phyloP scores from a whole-genome alignment of 768 basidiomycete species.

The Rossbeevera mucosa region DNA sequence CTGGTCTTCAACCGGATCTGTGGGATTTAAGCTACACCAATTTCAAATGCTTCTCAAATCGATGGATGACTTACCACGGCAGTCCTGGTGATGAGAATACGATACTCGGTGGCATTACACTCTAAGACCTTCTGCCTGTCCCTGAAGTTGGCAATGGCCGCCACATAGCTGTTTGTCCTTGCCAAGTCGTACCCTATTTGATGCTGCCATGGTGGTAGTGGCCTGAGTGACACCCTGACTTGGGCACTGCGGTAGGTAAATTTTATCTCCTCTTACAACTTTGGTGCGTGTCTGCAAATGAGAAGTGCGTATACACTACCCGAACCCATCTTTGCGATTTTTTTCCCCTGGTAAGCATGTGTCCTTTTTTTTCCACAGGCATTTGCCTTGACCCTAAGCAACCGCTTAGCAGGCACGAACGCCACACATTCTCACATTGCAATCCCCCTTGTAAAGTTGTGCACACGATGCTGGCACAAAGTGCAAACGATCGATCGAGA shows the following conservation, averaged over 20 bases:
- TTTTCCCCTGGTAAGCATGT: neutral
- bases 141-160: neutral
- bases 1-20: conserved; percentile 87
- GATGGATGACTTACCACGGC: neutral
- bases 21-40: conserved; percentile 73
- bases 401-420: neutral
- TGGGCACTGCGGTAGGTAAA: too few relatives aligned
- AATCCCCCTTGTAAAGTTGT: neutral
- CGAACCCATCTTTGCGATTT: neutral
- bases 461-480: neutral
- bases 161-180: neutral
- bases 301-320: neutral
- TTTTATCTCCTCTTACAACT: too few relatives aligned
- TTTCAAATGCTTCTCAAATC: conserved; percentile 37
- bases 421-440: neutral
- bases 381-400: neutral
- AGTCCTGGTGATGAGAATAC: neutral
- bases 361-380: neutral
- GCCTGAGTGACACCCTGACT: neutral
- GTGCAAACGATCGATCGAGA: neutral
- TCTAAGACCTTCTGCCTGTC: neutral
- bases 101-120: neutral
- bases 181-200: neutral
- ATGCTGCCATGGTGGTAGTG: neutral
- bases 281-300: neutral